Evolutionary conservation across 768 basidiomycete genomes (phyloP).

Genomic region (Rhizopogon vesiculosus): DNA sequence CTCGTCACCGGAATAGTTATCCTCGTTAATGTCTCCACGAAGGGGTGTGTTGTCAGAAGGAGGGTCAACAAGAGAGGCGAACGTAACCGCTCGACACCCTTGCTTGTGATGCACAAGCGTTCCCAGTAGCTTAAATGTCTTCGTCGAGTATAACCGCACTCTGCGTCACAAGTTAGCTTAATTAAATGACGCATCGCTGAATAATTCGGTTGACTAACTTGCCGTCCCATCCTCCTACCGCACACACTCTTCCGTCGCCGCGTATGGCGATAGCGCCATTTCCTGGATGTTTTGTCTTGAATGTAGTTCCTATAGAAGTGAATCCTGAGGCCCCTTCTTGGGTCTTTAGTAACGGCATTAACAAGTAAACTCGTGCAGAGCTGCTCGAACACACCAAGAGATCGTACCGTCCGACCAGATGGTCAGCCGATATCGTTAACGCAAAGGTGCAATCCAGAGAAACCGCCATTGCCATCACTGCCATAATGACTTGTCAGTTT

Average conservation of each 20-base stretch:
- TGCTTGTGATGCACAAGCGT: conserved; percentile 80
- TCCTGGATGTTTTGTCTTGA: conserved; percentile 73
- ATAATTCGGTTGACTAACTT: conserved; percentile 45
- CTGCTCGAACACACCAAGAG: conserved; percentile 36
- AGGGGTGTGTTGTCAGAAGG: not conserved
- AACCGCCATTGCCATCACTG: conserved; percentile 48
- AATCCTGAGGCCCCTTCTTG: conserved; percentile 12
- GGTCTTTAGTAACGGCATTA: conserved; percentile 2
- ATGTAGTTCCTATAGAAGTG: conserved; percentile 26
- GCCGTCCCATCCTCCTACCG: conserved; percentile 94
- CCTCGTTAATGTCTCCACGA: conserved; percentile 23
- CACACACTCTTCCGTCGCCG: conserved; percentile 73
- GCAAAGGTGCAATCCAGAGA: conserved; percentile 55
- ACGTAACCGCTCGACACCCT: conserved; percentile 69
- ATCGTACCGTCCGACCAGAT: conserved; percentile 65
- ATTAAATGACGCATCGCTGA: not conserved
- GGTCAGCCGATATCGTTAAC: conserved; percentile 83
- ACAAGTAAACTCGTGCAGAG: not conserved
- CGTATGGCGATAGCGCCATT: conserved; percentile 75
- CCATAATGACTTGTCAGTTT: not conserved
- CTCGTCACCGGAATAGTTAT: conserved; percentile 35
- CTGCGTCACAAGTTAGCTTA: conserved; percentile 32
- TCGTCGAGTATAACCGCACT: conserved; percentile 78
- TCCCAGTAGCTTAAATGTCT: conserved; percentile 77
- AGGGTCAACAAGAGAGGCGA: conserved; percentile 38